A percentile compares a stretch with the other conserved stretches of the same genome.
Conservation (phyloP, 306 rosid species). For the Prunus davidiana region DNA sequence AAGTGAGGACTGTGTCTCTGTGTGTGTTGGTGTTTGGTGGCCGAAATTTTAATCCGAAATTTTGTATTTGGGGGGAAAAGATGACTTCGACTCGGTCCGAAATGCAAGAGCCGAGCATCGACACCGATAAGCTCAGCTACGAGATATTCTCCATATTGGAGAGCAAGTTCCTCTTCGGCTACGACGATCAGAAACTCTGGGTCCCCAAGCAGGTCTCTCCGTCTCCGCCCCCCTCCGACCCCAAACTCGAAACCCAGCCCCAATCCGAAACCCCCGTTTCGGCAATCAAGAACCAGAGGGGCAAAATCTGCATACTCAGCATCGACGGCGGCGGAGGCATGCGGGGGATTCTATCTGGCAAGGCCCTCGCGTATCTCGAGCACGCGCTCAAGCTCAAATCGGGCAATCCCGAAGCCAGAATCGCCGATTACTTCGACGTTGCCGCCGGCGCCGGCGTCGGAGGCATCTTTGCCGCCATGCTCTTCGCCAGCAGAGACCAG, state of each 20-base stretch:
- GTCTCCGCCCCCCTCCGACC: constrained; percentile 27
- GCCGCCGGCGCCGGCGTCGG: constrained; percentile 90
- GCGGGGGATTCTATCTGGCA: constrained; percentile 91
- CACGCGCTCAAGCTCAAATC: constrained; percentile 74
- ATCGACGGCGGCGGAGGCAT: constrained; percentile 95
- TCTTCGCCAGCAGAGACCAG: constrained; percentile 70
- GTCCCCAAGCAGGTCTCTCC: constrained; percentile 73
- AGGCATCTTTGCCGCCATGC: constrained; percentile 87
- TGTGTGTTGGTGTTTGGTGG: background rate
- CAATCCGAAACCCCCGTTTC: constrained; percentile 26
- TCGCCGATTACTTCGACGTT: constrained; percentile 94
- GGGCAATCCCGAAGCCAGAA: constrained; percentile 77
- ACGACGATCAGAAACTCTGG: constrained; percentile 94
- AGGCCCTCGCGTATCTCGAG: constrained; percentile 79
- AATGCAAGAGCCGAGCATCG: constrained; percentile 96
- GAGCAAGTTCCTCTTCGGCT: constrained; percentile 92
- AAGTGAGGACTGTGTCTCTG: too few species aligned
- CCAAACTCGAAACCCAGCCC: constrained; percentile 37
- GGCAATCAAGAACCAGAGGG: constrained; percentile 86
- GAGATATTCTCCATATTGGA: constrained; percentile 96
- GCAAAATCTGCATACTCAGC: constrained; percentile 88
- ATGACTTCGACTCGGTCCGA: constrained; percentile 58
- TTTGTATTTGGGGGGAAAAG: background rate
- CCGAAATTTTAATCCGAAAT: background rate
- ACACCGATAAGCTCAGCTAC: constrained; percentile 93